phyloP scores from a whole-genome alignment of 306 rosid species.

The Fragaria nilgerrensis region DNA sequence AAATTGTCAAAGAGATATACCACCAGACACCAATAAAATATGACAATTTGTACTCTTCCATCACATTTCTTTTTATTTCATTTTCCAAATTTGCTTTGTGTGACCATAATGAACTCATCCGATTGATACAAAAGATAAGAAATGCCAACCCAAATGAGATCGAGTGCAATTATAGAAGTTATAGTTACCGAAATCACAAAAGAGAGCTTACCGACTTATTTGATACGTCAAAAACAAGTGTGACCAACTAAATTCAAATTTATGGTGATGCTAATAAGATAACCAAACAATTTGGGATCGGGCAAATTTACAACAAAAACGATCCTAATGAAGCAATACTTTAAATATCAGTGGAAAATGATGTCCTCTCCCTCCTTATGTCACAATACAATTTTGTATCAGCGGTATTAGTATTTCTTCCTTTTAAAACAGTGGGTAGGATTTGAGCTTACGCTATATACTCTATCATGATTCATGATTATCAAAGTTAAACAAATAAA shows the following conservation, averaged over 20 bases:
- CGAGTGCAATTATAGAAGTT: neutral
- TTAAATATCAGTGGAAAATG: neutral
- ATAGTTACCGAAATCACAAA: neutral
- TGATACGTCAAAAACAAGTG: neutral
- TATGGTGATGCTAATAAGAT: neutral
- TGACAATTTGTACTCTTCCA: neutral
- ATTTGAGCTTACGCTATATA: slow-evolving; percentile 10
- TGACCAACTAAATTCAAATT: neutral
- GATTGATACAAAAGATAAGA: neutral
- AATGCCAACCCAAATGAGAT: neutral
- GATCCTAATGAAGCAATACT: neutral
- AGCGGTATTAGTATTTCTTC: neutral
- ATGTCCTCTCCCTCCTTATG: neutral
- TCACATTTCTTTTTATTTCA: neutral
- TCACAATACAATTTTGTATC: neutral
- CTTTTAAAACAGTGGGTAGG: neutral
- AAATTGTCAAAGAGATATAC: too few species aligned
- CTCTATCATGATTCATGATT: slow-evolving; percentile 9
- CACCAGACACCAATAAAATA: too few species aligned
- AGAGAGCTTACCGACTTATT: neutral
- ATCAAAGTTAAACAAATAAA: neutral
- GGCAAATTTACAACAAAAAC: neutral
- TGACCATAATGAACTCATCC: neutral
- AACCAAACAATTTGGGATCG: neutral
- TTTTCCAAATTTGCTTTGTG: neutral